Evolutionary conservation across 179 eudicot species (phyloP).

Genomic region (Spinacia oleracea): DNA sequence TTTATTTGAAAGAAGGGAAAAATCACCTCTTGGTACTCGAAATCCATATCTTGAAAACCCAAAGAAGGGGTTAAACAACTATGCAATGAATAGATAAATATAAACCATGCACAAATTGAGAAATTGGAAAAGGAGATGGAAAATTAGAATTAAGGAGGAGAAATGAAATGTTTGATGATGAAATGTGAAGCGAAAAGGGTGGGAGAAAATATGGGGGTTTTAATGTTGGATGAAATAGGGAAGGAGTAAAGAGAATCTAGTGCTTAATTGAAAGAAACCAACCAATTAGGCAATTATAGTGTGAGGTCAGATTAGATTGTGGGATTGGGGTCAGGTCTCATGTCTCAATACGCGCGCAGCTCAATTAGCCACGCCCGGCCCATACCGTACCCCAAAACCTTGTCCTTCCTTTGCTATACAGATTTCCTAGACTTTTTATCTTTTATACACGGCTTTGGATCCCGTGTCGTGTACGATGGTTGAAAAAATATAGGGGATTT

Average conservation of each 20-base stretch:
- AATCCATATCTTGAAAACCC: constrained; percentile 46
- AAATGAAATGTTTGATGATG: background rate
- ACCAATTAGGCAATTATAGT: background rate
- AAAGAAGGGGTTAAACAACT: background rate
- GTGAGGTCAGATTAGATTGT: background rate
- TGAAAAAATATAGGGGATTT: too few relatives aligned
- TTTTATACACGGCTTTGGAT: too few relatives aligned
- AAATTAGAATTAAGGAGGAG: background rate
- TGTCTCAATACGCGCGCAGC: background rate
- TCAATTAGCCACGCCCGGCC: too few relatives aligned
- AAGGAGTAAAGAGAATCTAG: background rate
- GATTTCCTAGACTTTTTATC: too few relatives aligned
- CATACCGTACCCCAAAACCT: too few relatives aligned
- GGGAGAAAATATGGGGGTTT: background rate
- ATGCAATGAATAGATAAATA: background rate
- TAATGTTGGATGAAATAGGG: background rate
- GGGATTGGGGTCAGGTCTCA: background rate
- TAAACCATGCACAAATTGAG: background rate
- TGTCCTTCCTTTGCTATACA: too few relatives aligned
- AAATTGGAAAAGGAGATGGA: background rate
- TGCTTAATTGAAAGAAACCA: background rate
- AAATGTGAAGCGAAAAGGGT: background rate
- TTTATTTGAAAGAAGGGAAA: background rate
- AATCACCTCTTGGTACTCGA: constrained; percentile 67
- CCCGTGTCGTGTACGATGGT: too few relatives aligned